Conservation (phyloP, 345 rosid genomes). For the Pugionium cornutum region DNA sequence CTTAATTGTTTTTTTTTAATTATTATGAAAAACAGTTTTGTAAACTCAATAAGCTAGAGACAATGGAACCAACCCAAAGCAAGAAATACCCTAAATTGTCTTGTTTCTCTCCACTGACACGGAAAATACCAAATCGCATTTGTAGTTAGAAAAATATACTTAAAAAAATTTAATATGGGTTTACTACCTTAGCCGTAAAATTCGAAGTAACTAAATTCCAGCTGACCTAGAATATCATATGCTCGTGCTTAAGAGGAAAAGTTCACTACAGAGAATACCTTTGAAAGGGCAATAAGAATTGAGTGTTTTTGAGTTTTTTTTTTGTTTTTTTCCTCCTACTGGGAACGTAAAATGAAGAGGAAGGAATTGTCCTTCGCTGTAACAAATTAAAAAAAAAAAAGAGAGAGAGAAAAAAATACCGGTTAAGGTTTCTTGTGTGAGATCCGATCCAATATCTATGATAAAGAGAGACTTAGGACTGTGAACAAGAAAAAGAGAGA, state of each 20-base stretch:
- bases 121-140: slow-evolving; percentile 12
- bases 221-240: slow-evolving; percentile 13
- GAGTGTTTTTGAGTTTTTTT: not conserved
- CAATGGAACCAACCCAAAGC: not conserved
- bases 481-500: not conserved
- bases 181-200: slow-evolving; percentile 16
- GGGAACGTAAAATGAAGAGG: slow-evolving; percentile 13
- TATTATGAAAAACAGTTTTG: not conserved
- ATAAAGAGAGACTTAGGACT: not conserved
- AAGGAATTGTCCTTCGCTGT: slow-evolving; percentile 17
- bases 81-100: not conserved
- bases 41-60: not conserved
- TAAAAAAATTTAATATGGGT: not conserved
- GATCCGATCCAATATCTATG: not conserved
- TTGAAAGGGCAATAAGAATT: slow-evolving; percentile 29
- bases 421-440: not conserved
- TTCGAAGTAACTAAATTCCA: slow-evolving; percentile 26
- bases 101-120: not conserved
- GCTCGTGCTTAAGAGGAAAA: slow-evolving; percentile 21
- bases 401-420: not conserved
- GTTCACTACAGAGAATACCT: slow-evolving; percentile 18
- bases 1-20: not conserved
- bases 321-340: not conserved
- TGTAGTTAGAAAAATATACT: not conserved
- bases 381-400: not conserved